Conservation (phyloP, 2,329 filamentous ascomycete species). For the Zarea fungicola region DNA sequence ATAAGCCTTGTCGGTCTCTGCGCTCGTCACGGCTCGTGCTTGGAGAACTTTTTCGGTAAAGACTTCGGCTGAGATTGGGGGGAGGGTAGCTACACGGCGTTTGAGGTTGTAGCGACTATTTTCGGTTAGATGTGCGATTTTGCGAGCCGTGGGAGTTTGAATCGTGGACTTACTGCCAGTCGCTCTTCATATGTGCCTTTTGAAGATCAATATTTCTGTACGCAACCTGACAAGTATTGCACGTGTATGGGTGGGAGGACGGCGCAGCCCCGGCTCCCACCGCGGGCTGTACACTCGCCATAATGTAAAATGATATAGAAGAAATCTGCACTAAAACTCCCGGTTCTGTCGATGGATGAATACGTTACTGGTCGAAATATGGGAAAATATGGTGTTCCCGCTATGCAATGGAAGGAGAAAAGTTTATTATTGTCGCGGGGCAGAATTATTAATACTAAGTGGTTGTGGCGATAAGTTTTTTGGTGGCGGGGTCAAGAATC, state of each 20-base stretch:
- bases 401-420: neutral
- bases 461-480: slow-evolving; percentile 19
- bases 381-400: neutral
- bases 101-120: slow-evolving; percentile 89
- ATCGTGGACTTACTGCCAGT: slow-evolving; percentile 81
- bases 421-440: slow-evolving; percentile 2
- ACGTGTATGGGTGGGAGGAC: slow-evolving; percentile 82
- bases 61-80: slow-evolving; percentile 83
- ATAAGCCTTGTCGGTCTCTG: slow-evolving; percentile 80
- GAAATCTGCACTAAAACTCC: neutral
- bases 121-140: slow-evolving; percentile 4
- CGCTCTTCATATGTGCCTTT: slow-evolving; percentile 92
- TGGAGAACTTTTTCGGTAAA: slow-evolving; percentile 95
- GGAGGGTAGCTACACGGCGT: slow-evolving; percentile 82
- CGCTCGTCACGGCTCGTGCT: slow-evolving; percentile 77
- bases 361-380: neutral
- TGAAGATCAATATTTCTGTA: slow-evolving; percentile 93
- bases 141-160: neutral
- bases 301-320: slow-evolving; percentile 23
- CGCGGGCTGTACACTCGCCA: slow-evolving; percentile 39
- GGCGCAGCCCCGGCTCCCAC: slow-evolving; percentile 26
- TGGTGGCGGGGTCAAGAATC: slow-evolving; percentile 21
- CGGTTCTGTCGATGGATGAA: neutral
- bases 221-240: slow-evolving; percentile 96
- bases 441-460: slow-evolving; percentile 20